phyloP scores from a whole-genome alignment of 2,329 filamentous ascomycete species.

The Colletotrichum musicola region DNA sequence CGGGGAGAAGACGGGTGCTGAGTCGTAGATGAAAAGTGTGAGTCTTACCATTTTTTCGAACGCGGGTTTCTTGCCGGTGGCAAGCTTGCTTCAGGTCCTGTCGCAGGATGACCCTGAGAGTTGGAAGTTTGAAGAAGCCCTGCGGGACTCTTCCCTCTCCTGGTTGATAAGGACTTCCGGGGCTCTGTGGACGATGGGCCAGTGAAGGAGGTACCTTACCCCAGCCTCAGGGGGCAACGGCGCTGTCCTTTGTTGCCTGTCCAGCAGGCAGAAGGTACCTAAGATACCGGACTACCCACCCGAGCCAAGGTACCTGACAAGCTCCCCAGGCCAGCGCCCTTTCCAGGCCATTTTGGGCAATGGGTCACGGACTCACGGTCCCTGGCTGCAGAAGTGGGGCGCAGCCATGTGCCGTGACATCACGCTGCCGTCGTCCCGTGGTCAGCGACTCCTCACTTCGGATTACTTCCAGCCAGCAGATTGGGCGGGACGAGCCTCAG shows the following conservation, averaged over 20 bases:
- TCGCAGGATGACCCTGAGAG: slow-evolving; percentile 6
- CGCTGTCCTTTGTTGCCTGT: not conserved
- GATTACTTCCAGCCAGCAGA: slow-evolving; percentile 15
- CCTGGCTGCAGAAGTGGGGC: not conserved
- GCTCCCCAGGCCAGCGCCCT: not conserved
- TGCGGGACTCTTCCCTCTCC: slow-evolving; percentile 6
- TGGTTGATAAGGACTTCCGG: slow-evolving; percentile 13
- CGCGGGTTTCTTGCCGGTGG: not conserved
- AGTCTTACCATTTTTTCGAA: slow-evolving; percentile 21
- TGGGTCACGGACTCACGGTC: slow-evolving; percentile 26
- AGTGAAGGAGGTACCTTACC: too few relatives aligned
- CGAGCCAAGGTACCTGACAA: not conserved
- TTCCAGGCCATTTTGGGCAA: slow-evolving; percentile 12
- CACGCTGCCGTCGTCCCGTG: slow-evolving; percentile 17
- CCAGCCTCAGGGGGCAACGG: not conserved
- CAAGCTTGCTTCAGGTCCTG: slow-evolving; percentile 17
- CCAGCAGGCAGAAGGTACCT: not conserved
- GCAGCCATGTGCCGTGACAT: slow-evolving; percentile 20
- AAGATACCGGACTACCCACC: not conserved
- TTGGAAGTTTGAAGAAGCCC: not conserved
- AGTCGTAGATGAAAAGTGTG: not conserved
- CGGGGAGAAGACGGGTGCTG: not conserved
- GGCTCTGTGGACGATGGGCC: too few relatives aligned
- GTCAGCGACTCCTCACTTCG: slow-evolving; percentile 12
- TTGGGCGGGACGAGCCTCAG: not conserved